Base-by-base conservation (phyloP, 495 filamentous ascomycete species). In the Pseudomonodictys pantanalensis region DNA sequence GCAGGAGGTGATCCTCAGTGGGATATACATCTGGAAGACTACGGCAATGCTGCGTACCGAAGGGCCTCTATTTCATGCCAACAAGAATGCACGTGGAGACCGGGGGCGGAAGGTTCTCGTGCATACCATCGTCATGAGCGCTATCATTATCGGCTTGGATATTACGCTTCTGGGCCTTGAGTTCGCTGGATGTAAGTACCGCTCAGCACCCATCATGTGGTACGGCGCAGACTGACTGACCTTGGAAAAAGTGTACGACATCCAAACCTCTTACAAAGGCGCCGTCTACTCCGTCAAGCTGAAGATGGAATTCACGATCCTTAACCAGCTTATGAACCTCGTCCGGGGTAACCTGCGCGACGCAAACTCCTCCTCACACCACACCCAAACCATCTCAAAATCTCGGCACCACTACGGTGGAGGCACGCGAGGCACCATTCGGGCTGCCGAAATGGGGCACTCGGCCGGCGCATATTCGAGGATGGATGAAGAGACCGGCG, bases 241-340 rank as follows among this genome's bases (percentile, higher is more conserved):
- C 5, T 15, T 5, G 3, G 38, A 25, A n/a, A 6, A 18, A 42
- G 44, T 49, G 18, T 58, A 52, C 35, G 49, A 39, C 28, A 50
- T 63, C 15, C 46, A 62, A 51, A 51, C 41, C 17, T 48, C 47
- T 15, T 62, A 44, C 41, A 62, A 63, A 41, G 41, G 52, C 8
- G 41, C 46, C 39, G 52, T 67, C 32, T 67, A 67, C 54, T 45
- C 53, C 18, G 49, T 67, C 18, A 67, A 67, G 33, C 64, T 67
- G 6, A 57, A 58, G 25, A 48, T 67, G 28, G 64, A 67, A 43
- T 67, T 67, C 54, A 28, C 49, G 8, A 55, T 67, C 26, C 54
- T 67, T 1, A 63, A 58, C 41, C 39, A 63, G 24, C 59, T 67
- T 17, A 57, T 66, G 32, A 41, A 49, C 29, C 46, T 48, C 28